phyloP scores from a whole-genome alignment of 306 rosid genomes.

The Quercus glauca region DNA sequence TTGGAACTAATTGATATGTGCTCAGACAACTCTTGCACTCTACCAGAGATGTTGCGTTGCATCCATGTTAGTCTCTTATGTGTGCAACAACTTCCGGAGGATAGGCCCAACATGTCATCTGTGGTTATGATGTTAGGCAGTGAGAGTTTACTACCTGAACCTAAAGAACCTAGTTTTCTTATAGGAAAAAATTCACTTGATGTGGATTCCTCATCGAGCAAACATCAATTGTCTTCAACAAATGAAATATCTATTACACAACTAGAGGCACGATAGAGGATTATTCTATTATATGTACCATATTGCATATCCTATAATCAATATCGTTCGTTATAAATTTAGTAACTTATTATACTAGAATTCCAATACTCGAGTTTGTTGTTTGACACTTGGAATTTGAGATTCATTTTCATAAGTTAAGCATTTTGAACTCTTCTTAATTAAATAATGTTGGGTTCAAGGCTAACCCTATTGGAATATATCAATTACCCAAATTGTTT shows the following conservation, averaged over 20 bases:
- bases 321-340: neutral
- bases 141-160: conserved; percentile 7
- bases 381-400: too few species aligned
- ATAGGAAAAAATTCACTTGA: conserved; percentile 8
- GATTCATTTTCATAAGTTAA: too few species aligned
- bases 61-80: conserved; percentile 50
- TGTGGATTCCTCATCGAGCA: conserved; percentile 26
- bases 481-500: too few species aligned
- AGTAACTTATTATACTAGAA: too few species aligned
- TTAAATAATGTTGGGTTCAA: too few species aligned
- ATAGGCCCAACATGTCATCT: conserved; percentile 56
- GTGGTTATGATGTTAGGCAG: conserved; percentile 51
- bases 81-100: conserved; percentile 44
- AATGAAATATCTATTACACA: conserved; percentile 38
- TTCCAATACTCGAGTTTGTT: too few species aligned
- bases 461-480: too few species aligned
- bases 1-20: conserved; percentile 20
- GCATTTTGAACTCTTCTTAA: too few species aligned
- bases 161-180: conserved; percentile 42
- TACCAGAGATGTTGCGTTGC: conserved; percentile 9
- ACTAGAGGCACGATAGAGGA: conserved; percentile 40
- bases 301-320: too few species aligned
- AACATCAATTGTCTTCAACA: conserved; percentile 33
- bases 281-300: neutral
- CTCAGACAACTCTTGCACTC: conserved; percentile 2